Conservation (phyloP, 176 grass and related monocot species). For the Hsuehochloa calcarea region DNA sequence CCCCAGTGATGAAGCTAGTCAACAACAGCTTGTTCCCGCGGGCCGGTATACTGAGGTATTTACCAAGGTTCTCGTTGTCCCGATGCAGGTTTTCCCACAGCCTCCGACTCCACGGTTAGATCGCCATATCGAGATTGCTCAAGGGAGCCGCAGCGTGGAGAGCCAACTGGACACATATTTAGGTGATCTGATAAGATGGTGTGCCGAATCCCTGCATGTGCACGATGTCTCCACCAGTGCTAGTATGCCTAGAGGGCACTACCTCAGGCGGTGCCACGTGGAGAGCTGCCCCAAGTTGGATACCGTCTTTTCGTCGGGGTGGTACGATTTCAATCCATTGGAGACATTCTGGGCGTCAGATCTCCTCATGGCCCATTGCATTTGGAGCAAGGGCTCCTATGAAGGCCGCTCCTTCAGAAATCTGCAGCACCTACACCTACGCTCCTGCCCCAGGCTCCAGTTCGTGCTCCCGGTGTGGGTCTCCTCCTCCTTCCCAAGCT, state of each 20-base stretch:
- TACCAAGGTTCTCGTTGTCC: neutral
- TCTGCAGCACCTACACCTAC: neutral
- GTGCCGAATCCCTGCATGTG: neutral
- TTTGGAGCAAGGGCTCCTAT: neutral
- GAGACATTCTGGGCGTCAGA: neutral
- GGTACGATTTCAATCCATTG: fast-evolving
- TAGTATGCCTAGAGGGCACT: no score
- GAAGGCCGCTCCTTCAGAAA: fast-evolving
- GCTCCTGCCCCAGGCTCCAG: neutral
- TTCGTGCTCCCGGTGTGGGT: neutral
- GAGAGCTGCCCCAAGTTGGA: constrained; percentile 12
- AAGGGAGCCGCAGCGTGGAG: neutral
- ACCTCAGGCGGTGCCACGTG: neutral
- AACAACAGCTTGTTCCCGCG: no score
- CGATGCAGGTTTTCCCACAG: neutral
- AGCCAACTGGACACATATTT: neutral
- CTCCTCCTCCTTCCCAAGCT: neutral
- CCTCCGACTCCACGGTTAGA: neutral
- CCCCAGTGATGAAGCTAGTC: no score
- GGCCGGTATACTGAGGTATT: neutral
- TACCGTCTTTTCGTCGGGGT: neutral
- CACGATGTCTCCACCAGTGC: neutral
- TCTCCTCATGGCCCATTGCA: neutral
- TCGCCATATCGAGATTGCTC: neutral
- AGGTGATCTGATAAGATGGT: fast-evolving